These are phyloP conservation scores for Arachis monticola DNA, from an alignment of 331 rosid species.

Conservation along the genomic window DNA sequence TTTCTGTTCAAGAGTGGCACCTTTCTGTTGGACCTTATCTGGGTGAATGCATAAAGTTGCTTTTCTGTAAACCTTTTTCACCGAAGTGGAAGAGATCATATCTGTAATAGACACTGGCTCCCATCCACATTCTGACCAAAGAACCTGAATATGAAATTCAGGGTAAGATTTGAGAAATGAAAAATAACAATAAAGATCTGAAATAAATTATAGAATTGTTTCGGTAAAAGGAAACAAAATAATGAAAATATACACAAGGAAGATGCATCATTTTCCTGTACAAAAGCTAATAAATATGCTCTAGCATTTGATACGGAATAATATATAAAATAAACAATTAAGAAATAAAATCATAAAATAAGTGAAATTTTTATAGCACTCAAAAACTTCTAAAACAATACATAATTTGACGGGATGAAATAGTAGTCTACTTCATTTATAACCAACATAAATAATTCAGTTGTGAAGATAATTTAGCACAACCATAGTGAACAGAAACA, in stretches of 20 bases:
- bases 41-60: conserved; percentile 87
- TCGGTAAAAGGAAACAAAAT: neutral
- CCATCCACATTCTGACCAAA: conserved; percentile 90
- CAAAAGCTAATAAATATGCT: conserved; percentile 4
- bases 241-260: neutral
- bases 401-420: conserved; percentile 12
- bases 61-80: conserved; percentile 81
- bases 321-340: no score
- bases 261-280: conserved; percentile 14
- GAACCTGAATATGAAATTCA: conserved; percentile 65
- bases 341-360: no score
- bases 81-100: conserved; percentile 75
- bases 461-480: neutral
- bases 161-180: conserved; percentile 1
- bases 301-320: neutral
- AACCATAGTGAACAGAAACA: conserved; percentile 4
- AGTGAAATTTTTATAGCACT: no score
- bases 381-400: neutral
- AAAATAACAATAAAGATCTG: neutral
- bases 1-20: conserved; percentile 80
- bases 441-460: no score
- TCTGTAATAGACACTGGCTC: conserved; percentile 81
- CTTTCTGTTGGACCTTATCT: conserved; percentile 96
- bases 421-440: no score
- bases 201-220: conserved; percentile 1